Conservation (phyloP, 768 basidiomycete species). For the Pleurotus djamor region DNA sequence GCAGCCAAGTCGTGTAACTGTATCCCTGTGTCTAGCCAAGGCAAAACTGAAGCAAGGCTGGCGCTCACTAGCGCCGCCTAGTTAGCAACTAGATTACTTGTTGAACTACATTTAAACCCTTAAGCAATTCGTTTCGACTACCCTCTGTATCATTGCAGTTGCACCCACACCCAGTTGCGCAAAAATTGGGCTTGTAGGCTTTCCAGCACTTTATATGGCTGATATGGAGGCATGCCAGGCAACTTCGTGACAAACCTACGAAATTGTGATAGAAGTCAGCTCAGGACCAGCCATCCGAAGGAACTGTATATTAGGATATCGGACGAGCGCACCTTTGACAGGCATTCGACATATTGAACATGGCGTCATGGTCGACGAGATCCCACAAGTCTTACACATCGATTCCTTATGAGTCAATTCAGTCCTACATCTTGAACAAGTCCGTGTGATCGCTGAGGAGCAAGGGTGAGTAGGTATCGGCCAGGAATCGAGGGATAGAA, state of each 20-base stretch:
- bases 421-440: slow-evolving; percentile 43
- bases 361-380: slow-evolving; percentile 38
- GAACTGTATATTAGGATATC: not conserved
- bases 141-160: not conserved
- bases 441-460: slow-evolving; percentile 49
- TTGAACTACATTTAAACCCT: not conserved
- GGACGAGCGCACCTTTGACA: slow-evolving; percentile 53
- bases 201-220: slow-evolving; percentile 1
- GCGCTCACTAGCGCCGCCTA: too few species aligned
- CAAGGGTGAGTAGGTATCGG: too few species aligned
- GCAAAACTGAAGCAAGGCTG: too few species aligned
- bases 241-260: slow-evolving; percentile 1
- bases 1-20: too few species aligned
- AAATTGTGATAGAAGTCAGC: not conserved
- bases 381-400: slow-evolving; percentile 41
- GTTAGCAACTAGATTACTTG: not conserved
- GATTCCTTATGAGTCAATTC: slow-evolving; percentile 27
- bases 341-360: slow-evolving; percentile 80
- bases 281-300: too few species aligned
- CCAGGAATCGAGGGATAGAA: slow-evolving; percentile 6
- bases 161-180: not conserved
- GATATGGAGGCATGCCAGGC: not conserved
- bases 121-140: too few species aligned
- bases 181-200: not conserved
- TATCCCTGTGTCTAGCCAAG: too few species aligned